Conservation (phyloP, 352 stramenopile species). For the Phytopythium ostracodes region DNA sequence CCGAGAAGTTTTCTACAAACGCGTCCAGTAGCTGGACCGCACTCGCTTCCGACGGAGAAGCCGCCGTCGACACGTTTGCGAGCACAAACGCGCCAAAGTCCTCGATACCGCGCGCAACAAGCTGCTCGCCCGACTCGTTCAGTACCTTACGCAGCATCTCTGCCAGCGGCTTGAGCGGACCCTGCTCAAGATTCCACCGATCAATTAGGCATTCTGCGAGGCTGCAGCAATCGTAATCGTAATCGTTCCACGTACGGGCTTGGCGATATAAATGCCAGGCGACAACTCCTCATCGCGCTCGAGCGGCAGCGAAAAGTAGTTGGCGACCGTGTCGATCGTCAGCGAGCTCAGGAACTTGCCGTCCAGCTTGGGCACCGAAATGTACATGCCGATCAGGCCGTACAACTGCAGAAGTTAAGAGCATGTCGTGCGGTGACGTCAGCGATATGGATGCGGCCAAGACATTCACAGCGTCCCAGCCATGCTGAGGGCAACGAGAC, state of each 20-base stretch:
- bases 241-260: slow-evolving; percentile 33
- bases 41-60: slow-evolving; percentile 18
- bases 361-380: slow-evolving; percentile 63
- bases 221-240: neutral
- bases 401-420: slow-evolving; percentile 43
- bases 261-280: slow-evolving; percentile 76
- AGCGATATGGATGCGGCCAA: no score
- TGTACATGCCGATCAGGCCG: slow-evolving; percentile 85
- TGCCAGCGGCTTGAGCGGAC: slow-evolving; percentile 60
- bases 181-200: slow-evolving; percentile 18
- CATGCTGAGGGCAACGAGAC: neutral
- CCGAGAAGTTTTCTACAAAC: slow-evolving; percentile 55
- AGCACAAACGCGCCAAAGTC: slow-evolving; percentile 79
- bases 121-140: slow-evolving; percentile 54
- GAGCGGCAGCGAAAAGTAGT: slow-evolving; percentile 69
- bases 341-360: slow-evolving; percentile 53
- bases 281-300: slow-evolving; percentile 73
- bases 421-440: neutral
- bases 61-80: slow-evolving; percentile 29
- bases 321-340: slow-evolving; percentile 59
- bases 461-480: no score
- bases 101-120: slow-evolving; percentile 39
- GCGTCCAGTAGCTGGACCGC: slow-evolving; percentile 48
- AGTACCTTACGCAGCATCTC: slow-evolving; percentile 58
- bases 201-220: neutral